A percentile compares a stretch with the other conserved stretches of the same genome.
phyloP scores from a whole-genome alignment of 1,284 basidiomycete genomes.

The Ganoderma resinaceum region DNA sequence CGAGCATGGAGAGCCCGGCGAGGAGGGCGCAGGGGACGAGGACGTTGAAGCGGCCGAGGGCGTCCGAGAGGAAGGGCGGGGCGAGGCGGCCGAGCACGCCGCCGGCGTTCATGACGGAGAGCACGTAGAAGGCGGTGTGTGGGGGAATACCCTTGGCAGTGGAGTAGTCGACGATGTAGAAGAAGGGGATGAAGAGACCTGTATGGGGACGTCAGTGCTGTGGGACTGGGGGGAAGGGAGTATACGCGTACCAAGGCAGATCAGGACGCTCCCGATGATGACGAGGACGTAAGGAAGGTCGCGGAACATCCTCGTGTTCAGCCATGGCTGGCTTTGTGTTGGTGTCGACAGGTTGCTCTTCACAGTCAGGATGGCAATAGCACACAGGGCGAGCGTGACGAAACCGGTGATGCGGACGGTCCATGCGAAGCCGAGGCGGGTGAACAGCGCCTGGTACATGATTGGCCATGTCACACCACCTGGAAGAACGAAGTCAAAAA shows the following conservation, averaged over 20 bases:
- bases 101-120: slow-evolving; percentile 70
- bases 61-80: slow-evolving; percentile 68
- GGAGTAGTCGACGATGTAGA: slow-evolving; percentile 39
- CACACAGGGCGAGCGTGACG: slow-evolving; percentile 40
- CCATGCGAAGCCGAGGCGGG: slow-evolving; percentile 65
- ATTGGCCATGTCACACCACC: slow-evolving; percentile 76
- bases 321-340: slow-evolving; percentile 29
- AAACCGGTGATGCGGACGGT: slow-evolving; percentile 51
- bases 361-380: slow-evolving; percentile 36
- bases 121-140: slow-evolving; percentile 50
- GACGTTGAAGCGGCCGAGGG: slow-evolving; percentile 61
- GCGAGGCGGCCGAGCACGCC: slow-evolving; percentile 64
- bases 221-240: background rate
- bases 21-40: slow-evolving; percentile 66
- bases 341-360: slow-evolving; percentile 35
- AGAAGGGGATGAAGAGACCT: slow-evolving; percentile 66
- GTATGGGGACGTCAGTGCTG: background rate
- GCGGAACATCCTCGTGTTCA: slow-evolving; percentile 40
- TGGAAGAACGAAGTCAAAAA: slow-evolving; percentile 28
- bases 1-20: slow-evolving; percentile 61
- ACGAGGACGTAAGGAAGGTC: slow-evolving; percentile 42
- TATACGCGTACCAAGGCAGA: slow-evolving; percentile 38
- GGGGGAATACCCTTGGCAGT: slow-evolving; percentile 26
- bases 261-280: slow-evolving; percentile 38
- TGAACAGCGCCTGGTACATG: slow-evolving; percentile 65